A percentile compares a stretch with the other conserved stretches of the same genome.
Conservation (phyloP, 805 yeast species). For the Wickerhamomyces bisporus region DNA sequence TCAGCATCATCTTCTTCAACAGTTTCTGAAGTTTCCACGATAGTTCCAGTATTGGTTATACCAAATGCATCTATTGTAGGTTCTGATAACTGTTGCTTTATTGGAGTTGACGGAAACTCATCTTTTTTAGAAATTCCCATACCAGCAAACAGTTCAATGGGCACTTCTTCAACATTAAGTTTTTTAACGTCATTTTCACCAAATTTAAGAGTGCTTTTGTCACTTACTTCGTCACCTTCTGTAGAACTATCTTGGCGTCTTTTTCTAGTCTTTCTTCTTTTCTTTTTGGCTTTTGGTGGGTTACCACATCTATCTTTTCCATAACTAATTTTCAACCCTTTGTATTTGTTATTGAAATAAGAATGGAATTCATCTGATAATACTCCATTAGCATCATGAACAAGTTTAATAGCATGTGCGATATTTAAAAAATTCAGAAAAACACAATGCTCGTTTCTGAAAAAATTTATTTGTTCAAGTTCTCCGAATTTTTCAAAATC, state of each 20-base stretch:
- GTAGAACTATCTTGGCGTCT: constrained; percentile 6
- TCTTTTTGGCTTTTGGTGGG: constrained; percentile 48
- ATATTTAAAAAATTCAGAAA: constrained; percentile 69
- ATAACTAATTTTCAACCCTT: constrained; percentile 52
- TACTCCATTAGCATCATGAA: constrained; percentile 48
- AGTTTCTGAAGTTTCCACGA: not conserved
- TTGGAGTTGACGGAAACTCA: constrained; percentile 4
- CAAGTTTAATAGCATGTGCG: constrained; percentile 55
- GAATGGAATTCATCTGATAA: constrained; percentile 31
- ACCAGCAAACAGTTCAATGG: constrained; percentile 19
- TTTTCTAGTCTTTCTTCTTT: constrained; percentile 25
- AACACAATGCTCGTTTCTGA: constrained; percentile 66
- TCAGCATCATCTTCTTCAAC: constrained; percentile 1
- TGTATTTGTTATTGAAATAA: constrained; percentile 42
- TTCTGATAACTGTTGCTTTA: not conserved
- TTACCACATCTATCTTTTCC: constrained; percentile 83
- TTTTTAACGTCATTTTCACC: constrained; percentile 1
- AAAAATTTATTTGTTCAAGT: constrained; percentile 70
- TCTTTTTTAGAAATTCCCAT: constrained; percentile 19
- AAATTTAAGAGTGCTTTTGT: too few relatives aligned
- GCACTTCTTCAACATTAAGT: constrained; percentile 10
- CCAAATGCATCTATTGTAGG: constrained; percentile 16
- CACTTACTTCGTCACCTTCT: constrained; percentile 12
- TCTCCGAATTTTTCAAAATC: constrained; percentile 67
- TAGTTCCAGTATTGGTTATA: constrained; percentile 7